Percentiles rank a stretch among this genome's conserved stretches.
phyloP scores from a whole-genome alignment of 331 rosid genomes.

The Phaseolus coccineus region DNA sequence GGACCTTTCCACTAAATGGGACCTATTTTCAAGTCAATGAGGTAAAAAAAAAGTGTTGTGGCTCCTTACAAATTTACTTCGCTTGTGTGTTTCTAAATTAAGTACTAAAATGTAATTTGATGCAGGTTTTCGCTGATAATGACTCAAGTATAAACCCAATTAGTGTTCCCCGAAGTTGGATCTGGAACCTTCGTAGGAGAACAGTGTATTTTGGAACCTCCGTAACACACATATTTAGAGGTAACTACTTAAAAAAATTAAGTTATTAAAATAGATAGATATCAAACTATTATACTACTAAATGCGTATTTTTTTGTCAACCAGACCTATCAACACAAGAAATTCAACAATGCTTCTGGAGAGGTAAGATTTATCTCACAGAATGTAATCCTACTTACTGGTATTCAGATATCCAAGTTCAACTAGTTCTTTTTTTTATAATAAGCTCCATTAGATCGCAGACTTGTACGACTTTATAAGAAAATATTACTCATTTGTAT shows the following conservation, averaged over 20 bases:
- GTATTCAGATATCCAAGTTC: neutral
- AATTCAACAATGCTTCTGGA: constrained; percentile 97
- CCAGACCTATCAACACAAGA: constrained; percentile 81
- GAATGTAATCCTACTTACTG: constrained; percentile 20
- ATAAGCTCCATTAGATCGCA: neutral
- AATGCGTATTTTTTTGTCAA: constrained; percentile 41
- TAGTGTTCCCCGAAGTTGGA: constrained; percentile 78
- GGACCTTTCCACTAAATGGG: constrained; percentile 93
- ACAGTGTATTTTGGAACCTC: constrained; percentile 95
- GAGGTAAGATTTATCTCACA: constrained; percentile 63
- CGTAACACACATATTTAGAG: constrained; percentile 76
- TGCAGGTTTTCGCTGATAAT: constrained; percentile 85
- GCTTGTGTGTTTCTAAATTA: constrained; percentile 7
- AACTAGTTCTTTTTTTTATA: neutral
- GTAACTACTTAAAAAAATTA: constrained; percentile 43
- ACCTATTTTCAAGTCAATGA: constrained; percentile 95
- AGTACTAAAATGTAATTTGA: constrained; percentile 28
- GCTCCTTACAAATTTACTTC: constrained; percentile 8
- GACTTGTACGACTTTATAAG: neutral
- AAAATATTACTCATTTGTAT: neutral
- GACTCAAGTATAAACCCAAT: constrained; percentile 79
- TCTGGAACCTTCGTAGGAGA: constrained; percentile 85
- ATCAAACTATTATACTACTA: constrained; percentile 9
- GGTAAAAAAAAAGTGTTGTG: constrained; percentile 50
- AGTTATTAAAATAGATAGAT: neutral